Conservation (phyloP, 768 basidiomycete species). For the Mycena indigotica region DNA sequence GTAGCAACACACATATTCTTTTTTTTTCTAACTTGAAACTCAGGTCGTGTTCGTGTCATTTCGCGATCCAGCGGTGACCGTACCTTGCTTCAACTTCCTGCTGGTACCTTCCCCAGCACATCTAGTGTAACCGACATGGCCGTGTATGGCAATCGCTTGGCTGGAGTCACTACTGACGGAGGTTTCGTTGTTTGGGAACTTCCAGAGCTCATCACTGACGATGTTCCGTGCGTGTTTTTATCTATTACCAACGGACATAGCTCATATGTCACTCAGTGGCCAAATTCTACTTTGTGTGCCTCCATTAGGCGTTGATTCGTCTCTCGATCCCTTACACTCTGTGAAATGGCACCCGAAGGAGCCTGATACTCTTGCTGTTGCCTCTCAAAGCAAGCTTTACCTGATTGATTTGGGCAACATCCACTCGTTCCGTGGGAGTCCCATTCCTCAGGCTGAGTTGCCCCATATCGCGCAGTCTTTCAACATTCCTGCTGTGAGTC, state of each 20-base stretch:
- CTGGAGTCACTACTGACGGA: slow-evolving; percentile 85
- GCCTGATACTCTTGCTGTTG: slow-evolving; percentile 78
- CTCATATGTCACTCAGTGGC: slow-evolving; percentile 47
- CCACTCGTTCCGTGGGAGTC: slow-evolving; percentile 61
- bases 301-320: slow-evolving; percentile 45
- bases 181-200: slow-evolving; percentile 90
- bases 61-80: slow-evolving; percentile 87
- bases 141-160: slow-evolving; percentile 77
- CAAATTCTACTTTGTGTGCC: slow-evolving; percentile 68
- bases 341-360: slow-evolving; percentile 92
- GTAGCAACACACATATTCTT: neutral
- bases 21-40: slow-evolving; percentile 5
- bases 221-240: slow-evolving; percentile 70
- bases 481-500: slow-evolving; percentile 67
- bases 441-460: slow-evolving; percentile 69
- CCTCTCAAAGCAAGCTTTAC: slow-evolving; percentile 75
- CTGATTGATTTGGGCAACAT: slow-evolving; percentile 72
- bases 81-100: slow-evolving; percentile 76
- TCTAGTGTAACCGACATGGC: slow-evolving; percentile 85
- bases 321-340: slow-evolving; percentile 67
- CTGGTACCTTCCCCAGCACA: slow-evolving; percentile 54
- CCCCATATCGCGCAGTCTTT: slow-evolving; percentile 70
- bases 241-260: neutral
- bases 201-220: slow-evolving; percentile 81
- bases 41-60: slow-evolving; percentile 84